Evolutionary conservation across 2,329 filamentous ascomycete species (phyloP), one percentile per base, ranked within the genome.

Genomic region (Aspergillus neotritici): DNA sequence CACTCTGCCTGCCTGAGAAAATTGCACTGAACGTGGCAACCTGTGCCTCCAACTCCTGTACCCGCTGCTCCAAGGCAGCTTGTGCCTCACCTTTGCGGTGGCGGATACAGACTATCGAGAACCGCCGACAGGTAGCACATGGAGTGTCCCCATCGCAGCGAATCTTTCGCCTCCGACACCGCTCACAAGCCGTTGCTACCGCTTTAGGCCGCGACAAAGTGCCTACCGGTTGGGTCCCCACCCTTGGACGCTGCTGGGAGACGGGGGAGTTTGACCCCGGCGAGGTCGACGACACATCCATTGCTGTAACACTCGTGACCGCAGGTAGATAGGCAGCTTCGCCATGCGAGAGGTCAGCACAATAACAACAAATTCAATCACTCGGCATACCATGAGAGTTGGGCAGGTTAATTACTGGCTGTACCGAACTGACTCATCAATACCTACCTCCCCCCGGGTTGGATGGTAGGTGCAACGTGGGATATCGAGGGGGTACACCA

Each of bases 121-220:
- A 51, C 2, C 49, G 49, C 16, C 43, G 41, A 34, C 49, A 51
- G 1, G 49, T 51, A 10, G 46, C 46, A 33, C 49, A 51, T 2
- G 49, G 49, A 4, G 46, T 51, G 31, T 49, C 43, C n/a, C 46
- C 49, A 33, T 51, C 49, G 28, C 49, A 51, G 11, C 49, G 43
- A 34, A 51, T 51, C 16, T 51, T 51, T 16, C 49, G 41, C 25
- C 46, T 40, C 31, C 49, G 38, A 31, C 49, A 51, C 16, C 49
- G 31, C 16, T 51, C 49, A 35, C 49, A 51, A 3, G 49, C 49
- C 4, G 37, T 32, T 3, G 46, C 40, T 5, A 44, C 46, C 6
- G 49, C 38, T 21, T 44, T 49, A 6, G 35, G 28, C 17, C 49
- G 46, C 14, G 43, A 35, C 16, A 31, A 44, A 3, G 37, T 15